These are phyloP conservation scores for Claviceps sorghi DNA, from an alignment of 2,329 filamentous ascomycete species.

Conservation along the genomic window DNA sequence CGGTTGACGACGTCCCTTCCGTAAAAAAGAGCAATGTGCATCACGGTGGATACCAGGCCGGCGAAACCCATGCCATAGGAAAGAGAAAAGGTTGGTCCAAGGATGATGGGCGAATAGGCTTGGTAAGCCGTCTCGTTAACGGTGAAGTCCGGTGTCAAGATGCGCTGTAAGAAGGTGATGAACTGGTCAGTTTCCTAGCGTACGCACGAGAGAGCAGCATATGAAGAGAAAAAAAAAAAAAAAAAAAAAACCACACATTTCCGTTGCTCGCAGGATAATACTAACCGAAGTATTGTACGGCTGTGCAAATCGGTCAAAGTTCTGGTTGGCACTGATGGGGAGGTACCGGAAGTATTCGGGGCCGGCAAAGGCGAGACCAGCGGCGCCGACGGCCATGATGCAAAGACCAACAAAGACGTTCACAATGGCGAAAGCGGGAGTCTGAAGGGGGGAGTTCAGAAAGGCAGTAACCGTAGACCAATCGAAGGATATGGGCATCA, in stretches of 20 bases:
- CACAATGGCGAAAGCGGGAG: conserved; percentile 44
- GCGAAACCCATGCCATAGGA: conserved; percentile 45
- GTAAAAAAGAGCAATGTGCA: conserved; percentile 38
- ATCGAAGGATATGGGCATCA: conserved; percentile 52
- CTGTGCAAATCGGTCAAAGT: conserved; percentile 44
- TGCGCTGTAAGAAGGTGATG: conserved; percentile 19
- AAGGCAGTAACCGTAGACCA: conserved; percentile 48
- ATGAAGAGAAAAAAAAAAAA: too few species aligned
- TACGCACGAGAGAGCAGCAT: not conserved
- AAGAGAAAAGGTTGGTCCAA: conserved; percentile 40
- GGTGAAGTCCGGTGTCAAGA: conserved; percentile 35
- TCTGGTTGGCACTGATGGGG: conserved; percentile 36
- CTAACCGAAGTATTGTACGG: conserved; percentile 33
- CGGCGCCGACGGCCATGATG: conserved; percentile 35
- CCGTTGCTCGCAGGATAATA: not conserved
- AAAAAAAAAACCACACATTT: too few species aligned
- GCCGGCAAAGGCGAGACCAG: conserved; percentile 36
- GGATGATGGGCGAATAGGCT: conserved; percentile 39
- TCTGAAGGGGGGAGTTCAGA: conserved; percentile 40
- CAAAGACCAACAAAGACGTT: conserved; percentile 41
- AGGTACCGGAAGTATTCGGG: conserved; percentile 39
- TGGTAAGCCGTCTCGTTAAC: conserved; percentile 42
- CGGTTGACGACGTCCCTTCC: conserved; percentile 30
- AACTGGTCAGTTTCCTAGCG: not conserved
- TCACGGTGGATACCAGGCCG: conserved; percentile 35